Evolutionary conservation across 306 rosid species (phyloP), one percentile per base, ranked within the genome.

Genomic region (Arachis hypogaea): DNA sequence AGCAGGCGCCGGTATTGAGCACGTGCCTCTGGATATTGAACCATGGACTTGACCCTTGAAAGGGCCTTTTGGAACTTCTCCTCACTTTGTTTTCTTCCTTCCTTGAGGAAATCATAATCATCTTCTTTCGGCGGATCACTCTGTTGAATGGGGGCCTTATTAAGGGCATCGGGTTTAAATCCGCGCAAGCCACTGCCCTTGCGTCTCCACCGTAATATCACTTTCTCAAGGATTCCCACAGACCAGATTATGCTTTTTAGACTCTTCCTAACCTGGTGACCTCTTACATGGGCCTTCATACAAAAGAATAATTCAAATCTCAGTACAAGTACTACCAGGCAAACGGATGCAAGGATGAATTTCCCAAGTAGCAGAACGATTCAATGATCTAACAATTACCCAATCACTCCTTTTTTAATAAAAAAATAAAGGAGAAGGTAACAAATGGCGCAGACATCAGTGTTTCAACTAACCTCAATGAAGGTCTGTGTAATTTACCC

Each of bases 141-240:
- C 69, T 74, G 75, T 44, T 64, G 56, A 69, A 1, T 50, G 30
- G 87, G 84, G 64, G 66, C 89, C 83, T 88, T 85, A 59, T 68
- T 61, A 72, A 63, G 74, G 54, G 84, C 69, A 64, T 89, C 93
- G 1, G 80, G 80, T 73, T 87, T 84, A 82, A 89, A 92, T 50
- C 97, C 97, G n/a, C 96, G 92, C 42, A 92, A 81, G 71, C 98
- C 94, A 44, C 89, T 84, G 72, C 94, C 94, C 82, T 90, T 92
- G 50, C 98, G 96, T 80, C 98, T 90, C 98, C 98, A 92, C 4
- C 98, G 93, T 74, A 92, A 81, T 75, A 92, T 89, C 72, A 90
- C 78, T 82, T 92, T 92, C 74, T 92, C 98, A 74, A 92, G 76
- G 74, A 92, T 86, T 75, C 98, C 96, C 60, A 92, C 96, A 4